These are phyloP conservation scores for Ceratocystis alfenasii DNA, from an alignment of 2,329 filamentous ascomycete species.

Conservation along the genomic window DNA sequence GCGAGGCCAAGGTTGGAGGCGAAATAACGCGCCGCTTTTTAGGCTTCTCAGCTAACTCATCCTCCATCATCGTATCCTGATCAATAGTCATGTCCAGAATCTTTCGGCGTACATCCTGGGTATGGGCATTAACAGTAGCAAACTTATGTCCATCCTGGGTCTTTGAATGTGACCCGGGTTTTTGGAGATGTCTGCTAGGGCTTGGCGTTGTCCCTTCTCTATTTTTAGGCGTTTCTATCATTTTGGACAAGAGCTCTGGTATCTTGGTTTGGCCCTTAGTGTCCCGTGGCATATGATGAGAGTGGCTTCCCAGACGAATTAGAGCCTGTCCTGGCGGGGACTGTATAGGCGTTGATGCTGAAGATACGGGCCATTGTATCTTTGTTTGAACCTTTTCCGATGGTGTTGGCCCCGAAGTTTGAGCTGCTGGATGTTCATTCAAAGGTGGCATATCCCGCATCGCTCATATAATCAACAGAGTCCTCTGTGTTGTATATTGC, in stretches of 20 bases:
- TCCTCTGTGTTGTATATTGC: neutral
- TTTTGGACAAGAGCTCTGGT: neutral
- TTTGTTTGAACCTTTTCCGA: neutral
- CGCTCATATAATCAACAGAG: neutral
- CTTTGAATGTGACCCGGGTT: neutral
- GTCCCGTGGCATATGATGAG: neutral
- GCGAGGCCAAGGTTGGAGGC: neutral
- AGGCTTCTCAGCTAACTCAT: constrained; percentile 11
- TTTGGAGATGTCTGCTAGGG: neutral
- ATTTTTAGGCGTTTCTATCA: neutral
- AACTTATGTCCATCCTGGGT: neutral
- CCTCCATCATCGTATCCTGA: neutral
- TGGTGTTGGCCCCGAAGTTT: neutral
- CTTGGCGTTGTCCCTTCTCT: neutral
- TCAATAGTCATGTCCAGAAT: neutral
- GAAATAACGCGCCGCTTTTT: constrained; percentile 11
- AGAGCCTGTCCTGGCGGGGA: neutral
- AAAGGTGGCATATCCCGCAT: neutral
- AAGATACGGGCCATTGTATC: neutral
- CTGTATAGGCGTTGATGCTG: neutral
- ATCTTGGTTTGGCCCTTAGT: neutral
- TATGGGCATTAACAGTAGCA: neutral
- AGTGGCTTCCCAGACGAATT: too few species aligned
- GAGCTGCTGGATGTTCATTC: neutral
- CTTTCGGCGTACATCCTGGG: neutral